These are phyloP conservation scores for Omphalotus olearius DNA, from an alignment of 1,284 basidiomycete genomes.

Conservation along the genomic window DNA sequence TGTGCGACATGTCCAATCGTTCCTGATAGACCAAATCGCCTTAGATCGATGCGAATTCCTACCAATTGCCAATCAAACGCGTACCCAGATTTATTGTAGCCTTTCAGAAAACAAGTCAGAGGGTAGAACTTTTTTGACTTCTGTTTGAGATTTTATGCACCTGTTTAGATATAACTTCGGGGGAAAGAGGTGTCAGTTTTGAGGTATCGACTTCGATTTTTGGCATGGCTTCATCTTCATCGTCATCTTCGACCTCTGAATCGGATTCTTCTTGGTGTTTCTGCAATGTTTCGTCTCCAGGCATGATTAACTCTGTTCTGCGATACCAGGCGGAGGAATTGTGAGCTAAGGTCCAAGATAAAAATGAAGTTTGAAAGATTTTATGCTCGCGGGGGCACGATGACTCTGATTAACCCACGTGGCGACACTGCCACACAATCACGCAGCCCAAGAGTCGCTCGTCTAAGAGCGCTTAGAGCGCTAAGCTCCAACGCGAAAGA, in stretches of 20 bases:
- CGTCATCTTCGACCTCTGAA: conserved; percentile 62
- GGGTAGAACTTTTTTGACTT: background rate
- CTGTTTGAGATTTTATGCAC: conserved; percentile 34
- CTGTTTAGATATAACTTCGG: conserved; percentile 97
- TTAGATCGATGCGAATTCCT: conserved; percentile 13
- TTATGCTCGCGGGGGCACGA: too few species aligned
- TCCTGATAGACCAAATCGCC: conserved; percentile 39
- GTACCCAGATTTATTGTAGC: conserved; percentile 84
- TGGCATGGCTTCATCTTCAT: conserved; percentile 48
- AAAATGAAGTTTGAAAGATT: background rate
- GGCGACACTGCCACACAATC: too few species aligned
- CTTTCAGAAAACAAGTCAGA: conserved; percentile 30
- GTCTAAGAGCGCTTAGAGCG: too few species aligned
- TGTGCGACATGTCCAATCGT: conserved; percentile 98
- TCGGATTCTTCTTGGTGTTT: conserved; percentile 64
- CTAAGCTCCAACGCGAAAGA: too few species aligned
- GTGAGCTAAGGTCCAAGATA: background rate
- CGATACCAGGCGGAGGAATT: background rate
- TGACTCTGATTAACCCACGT: too few species aligned
- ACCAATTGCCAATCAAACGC: conserved; percentile 17
- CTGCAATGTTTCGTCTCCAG: conserved; percentile 60
- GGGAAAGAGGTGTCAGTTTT: conserved; percentile 86
- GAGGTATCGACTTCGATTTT: conserved; percentile 72
- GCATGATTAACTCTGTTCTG: conserved; percentile 32
- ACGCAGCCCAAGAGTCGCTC: too few species aligned